Evolutionary conservation across 345 rosid species (phyloP), one percentile per base, ranked within the genome.

Genomic region (Erucastrum elatum): DNA sequence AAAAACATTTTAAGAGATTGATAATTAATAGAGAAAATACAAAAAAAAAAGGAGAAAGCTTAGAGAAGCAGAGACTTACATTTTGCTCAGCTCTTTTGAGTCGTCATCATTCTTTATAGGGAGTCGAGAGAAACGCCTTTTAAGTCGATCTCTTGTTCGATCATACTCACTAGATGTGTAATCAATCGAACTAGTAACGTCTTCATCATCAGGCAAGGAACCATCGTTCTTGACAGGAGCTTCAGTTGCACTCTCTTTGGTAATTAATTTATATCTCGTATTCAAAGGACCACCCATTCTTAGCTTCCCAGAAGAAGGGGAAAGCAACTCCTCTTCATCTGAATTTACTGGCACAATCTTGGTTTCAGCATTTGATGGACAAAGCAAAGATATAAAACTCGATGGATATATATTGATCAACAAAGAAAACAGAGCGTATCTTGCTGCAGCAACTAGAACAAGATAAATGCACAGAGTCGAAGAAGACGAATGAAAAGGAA

Each of bases 401-500:
- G 17, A 49, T 49, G 55, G 55, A 49, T 49, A 49, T 49, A 49
- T 13, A 49, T 13, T 10, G 6, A 59, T 25, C 3, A 15, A 15
- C 6, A 34, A 44, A 2, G 11, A 27, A 55, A n/a, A 64, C 37
- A 9, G 5, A 64, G 6, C 1, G 67, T 21, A 63, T 63, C 21
- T 59, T 60, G 49, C 10, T 60, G 49, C 10, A 4, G 51, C n/a
- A 49, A 49, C 15, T 53, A 21, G 4, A 53, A 62, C 39, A 13
- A 61, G 65, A 61, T 12, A 26, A 26, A 33, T 13, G 67, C 67
- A 39, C 16, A 29, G 17, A 29, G 17, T 31, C 8, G 7, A 55
- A 29, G 49, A 75, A 61, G 64, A 64, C 26, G 33, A 77, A 64
- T 46, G 58, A 12, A 26, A 21, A 70, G 5, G 35, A n/a, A 15